phyloP scores from a whole-genome alignment of 2,329 filamentous ascomycete genomes.

The Aspergillus sp. region DNA sequence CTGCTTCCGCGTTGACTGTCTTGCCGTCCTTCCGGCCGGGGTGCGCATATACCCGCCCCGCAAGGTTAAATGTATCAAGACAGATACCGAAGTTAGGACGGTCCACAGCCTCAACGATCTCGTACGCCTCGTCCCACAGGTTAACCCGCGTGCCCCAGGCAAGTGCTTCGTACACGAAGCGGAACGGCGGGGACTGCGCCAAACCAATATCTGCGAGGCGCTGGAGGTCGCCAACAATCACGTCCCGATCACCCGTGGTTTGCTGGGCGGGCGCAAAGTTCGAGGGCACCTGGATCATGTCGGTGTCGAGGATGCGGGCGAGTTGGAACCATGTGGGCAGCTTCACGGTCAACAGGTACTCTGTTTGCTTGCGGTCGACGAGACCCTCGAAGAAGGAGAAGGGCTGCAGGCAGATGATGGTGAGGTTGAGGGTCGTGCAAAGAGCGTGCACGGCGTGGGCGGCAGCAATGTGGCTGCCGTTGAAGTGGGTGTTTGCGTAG shows the following conservation, averaged over 20 bases:
- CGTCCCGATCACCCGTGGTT: conserved; percentile 53
- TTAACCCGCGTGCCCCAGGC: conserved; percentile 71
- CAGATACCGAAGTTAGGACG: conserved; percentile 74
- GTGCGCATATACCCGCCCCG: conserved; percentile 70
- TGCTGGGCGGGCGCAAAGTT: conserved; percentile 58
- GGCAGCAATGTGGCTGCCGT: conserved; percentile 27
- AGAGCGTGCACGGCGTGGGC: conserved; percentile 53
- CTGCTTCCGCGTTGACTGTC: conserved; percentile 57
- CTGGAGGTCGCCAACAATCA: conserved; percentile 64
- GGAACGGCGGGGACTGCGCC: conserved; percentile 57
- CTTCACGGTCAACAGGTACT: conserved; percentile 58
- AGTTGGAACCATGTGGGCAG: conserved; percentile 71
- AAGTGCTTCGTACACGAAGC: conserved; percentile 73
- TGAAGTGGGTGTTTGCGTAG: conserved; percentile 29
- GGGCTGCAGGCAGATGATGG: conserved; percentile 65
- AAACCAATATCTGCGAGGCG: conserved; percentile 69
- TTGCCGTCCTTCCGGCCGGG: conserved; percentile 58
- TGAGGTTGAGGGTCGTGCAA: conserved; percentile 33
- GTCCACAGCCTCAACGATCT: conserved; percentile 65
- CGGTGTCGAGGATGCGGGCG: conserved; percentile 64
- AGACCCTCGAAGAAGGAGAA: conserved; percentile 79
- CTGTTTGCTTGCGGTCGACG: conserved; percentile 61
- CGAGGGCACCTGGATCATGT: conserved; percentile 74
- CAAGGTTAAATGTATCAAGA: conserved; percentile 77
- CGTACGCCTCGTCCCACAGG: conserved; percentile 73